Percentiles rank a stretch among this genome's conserved stretches.
Evolutionary conservation across 2,329 filamentous ascomycete genomes (phyloP).

Genomic region (Cladophialophora immunda): DNA sequence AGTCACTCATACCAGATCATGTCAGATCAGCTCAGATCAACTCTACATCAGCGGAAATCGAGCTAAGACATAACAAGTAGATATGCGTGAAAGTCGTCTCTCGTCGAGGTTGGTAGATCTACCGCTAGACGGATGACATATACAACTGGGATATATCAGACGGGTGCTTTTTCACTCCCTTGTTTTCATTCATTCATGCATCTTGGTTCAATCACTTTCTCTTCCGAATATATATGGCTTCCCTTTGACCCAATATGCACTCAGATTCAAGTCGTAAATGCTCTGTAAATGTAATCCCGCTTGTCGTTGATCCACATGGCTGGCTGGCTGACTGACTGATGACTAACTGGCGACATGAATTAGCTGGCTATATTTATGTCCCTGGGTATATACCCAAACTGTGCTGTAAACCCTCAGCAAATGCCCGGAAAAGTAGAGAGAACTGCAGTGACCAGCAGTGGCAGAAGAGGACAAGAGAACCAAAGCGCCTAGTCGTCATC

Average conservation of each 20-base stretch:
- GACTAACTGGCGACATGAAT: background rate
- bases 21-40: no score
- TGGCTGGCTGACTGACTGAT: background rate
- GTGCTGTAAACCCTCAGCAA: background rate
- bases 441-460: background rate
- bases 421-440: background rate
- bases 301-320: background rate
- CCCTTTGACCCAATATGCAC: background rate
- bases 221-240: background rate
- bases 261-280: background rate
- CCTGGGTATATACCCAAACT: background rate
- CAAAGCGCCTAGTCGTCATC: conserved; percentile 14
- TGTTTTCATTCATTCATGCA: background rate
- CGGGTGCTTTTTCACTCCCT: background rate
- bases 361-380: background rate
- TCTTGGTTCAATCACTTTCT: no score
- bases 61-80: no score
- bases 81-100: no score
- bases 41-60: no score
- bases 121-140: no score
- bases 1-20: no score
- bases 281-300: background rate
- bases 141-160: no score
- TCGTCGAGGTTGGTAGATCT: no score
- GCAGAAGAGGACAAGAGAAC: background rate